A percentile compares a stretch with the other conserved stretches of the same genome.
phyloP scores from a whole-genome alignment of 371 early-diverging fungal species.

The Actinomortierella ambigua region DNA sequence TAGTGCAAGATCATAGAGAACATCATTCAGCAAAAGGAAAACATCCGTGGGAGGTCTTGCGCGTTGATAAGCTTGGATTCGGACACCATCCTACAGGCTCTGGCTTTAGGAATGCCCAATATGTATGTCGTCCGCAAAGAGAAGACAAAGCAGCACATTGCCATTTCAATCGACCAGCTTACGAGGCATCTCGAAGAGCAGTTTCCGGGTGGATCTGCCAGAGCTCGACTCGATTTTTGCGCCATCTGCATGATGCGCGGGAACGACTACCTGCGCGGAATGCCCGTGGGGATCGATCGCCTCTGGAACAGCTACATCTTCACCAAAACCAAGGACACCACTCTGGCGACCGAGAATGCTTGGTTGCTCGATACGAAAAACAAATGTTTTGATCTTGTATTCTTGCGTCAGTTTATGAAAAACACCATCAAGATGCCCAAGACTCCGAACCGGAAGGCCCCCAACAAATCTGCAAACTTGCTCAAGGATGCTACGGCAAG shows the following conservation, averaged over 20 bases:
- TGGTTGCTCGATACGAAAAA: constrained; percentile 23
- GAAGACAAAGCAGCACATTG: constrained; percentile 8
- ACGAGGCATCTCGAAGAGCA: constrained; percentile 15
- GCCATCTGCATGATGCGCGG: constrained; percentile 41
- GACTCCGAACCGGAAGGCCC: constrained; percentile 1
- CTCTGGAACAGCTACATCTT: constrained; percentile 33
- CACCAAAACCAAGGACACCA: constrained; percentile 21
- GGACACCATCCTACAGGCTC: constrained; percentile 39
- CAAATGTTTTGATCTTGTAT: constrained; percentile 37
- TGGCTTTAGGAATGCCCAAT: constrained; percentile 36
- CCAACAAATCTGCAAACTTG: not conserved
- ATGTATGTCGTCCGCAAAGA: constrained; percentile 37
- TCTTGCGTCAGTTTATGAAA: constrained; percentile 33
- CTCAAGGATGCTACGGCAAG: not conserved
- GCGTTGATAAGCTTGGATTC: constrained; percentile 46
- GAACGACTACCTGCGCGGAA: constrained; percentile 40
- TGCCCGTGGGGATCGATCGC: constrained; percentile 20
- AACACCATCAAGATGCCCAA: constrained; percentile 19
- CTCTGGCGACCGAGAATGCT: constrained; percentile 5
- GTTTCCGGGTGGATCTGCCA: constrained; percentile 34
- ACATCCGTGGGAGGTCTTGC: constrained; percentile 40
- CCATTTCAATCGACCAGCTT: constrained; percentile 33
- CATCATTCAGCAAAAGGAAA: constrained; percentile 28
- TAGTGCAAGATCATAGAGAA: constrained; percentile 47
- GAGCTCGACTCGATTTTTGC: constrained; percentile 35